These are phyloP conservation scores for Cyberlindnera japonica DNA, from an alignment of 805 yeast genomes.

Conservation along the genomic window DNA sequence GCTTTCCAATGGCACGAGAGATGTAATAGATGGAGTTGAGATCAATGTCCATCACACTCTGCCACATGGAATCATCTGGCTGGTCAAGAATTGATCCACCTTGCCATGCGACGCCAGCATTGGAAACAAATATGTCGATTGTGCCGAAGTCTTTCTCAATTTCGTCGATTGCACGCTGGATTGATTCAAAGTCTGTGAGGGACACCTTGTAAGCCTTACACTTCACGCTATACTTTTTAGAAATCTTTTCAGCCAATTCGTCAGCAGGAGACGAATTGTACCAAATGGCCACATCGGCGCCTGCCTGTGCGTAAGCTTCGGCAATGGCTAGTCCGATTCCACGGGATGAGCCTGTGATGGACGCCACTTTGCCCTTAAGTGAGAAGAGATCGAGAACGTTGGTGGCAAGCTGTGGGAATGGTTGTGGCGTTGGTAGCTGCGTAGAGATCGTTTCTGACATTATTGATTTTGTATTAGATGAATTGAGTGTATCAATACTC, in stretches of 20 bases:
- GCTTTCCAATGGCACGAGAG: constrained; percentile 68
- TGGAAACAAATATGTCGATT: constrained; percentile 81
- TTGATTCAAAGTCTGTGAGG: constrained; percentile 29
- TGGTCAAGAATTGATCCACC: constrained; percentile 54
- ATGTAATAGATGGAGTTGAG: constrained; percentile 78
- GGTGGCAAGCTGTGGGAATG: constrained; percentile 47
- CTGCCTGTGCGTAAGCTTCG: constrained; percentile 82
- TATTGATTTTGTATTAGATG: background rate
- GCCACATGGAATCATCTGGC: constrained; percentile 53
- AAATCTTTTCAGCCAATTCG: constrained; percentile 47
- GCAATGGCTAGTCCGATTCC: constrained; percentile 86
- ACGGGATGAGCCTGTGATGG: constrained; percentile 78
- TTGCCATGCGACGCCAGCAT: constrained; percentile 87
- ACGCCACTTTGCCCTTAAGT: constrained; percentile 80
- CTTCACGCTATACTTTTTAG: constrained; percentile 57
- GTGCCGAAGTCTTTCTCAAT: constrained; percentile 64
- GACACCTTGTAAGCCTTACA: constrained; percentile 51
- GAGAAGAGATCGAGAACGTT: constrained; percentile 68
- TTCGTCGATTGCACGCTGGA: constrained; percentile 28
- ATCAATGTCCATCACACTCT: constrained; percentile 68
- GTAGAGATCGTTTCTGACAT: constrained; percentile 24
- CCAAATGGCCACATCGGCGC: constrained; percentile 70
- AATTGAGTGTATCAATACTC: background rate
- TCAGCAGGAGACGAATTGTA: constrained; percentile 29
- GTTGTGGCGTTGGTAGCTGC: constrained; percentile 38